Percentiles rank a stretch among this genome's conserved stretches.
These are phyloP conservation scores for Blastobotrys peoriensis DNA, from an alignment of 805 yeast species.

Conservation along the genomic window DNA sequence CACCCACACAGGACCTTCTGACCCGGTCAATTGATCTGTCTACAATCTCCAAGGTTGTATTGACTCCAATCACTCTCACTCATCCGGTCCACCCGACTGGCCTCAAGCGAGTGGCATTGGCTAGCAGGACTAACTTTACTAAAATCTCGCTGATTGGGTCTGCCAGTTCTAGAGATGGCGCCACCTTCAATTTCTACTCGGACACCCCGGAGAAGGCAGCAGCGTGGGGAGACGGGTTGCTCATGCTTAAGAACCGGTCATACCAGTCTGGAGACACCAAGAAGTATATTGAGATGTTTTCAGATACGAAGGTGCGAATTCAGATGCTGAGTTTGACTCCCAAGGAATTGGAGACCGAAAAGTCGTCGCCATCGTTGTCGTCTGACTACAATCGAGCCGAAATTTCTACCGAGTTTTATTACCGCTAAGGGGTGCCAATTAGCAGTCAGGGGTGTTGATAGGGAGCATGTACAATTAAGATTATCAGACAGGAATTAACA, in stretches of 20 bases:
- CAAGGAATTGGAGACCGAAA: constrained; percentile 18
- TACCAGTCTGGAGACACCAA: constrained; percentile 40
- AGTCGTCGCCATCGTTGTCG: neutral
- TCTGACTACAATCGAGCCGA: constrained; percentile 2
- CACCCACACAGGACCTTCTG: constrained; percentile 45
- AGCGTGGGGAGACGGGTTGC: constrained; percentile 76
- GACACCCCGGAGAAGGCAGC: constrained; percentile 63
- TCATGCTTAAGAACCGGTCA: constrained; percentile 39
- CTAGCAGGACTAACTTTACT: constrained; percentile 52
- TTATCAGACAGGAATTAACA: too few species aligned
- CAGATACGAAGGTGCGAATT: constrained; percentile 42
- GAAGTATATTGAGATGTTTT: constrained; percentile 39
- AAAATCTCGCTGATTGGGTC: constrained; percentile 47
- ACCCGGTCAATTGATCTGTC: constrained; percentile 22
- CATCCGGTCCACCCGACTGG: constrained; percentile 24
- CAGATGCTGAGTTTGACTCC: constrained; percentile 42
- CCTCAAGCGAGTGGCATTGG: constrained; percentile 46
- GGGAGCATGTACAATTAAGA: too few species aligned
- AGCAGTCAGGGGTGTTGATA: too few species aligned
- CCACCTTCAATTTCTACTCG: constrained; percentile 54
- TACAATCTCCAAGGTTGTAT: constrained; percentile 40
- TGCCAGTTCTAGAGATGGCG: constrained; percentile 28
- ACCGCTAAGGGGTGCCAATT: constrained; percentile 12
- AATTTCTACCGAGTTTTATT: constrained; percentile 19
- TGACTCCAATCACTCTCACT: constrained; percentile 37